phyloP scores from a whole-genome alignment of 805 yeast genomes.

The Starmerella asiatica region DNA sequence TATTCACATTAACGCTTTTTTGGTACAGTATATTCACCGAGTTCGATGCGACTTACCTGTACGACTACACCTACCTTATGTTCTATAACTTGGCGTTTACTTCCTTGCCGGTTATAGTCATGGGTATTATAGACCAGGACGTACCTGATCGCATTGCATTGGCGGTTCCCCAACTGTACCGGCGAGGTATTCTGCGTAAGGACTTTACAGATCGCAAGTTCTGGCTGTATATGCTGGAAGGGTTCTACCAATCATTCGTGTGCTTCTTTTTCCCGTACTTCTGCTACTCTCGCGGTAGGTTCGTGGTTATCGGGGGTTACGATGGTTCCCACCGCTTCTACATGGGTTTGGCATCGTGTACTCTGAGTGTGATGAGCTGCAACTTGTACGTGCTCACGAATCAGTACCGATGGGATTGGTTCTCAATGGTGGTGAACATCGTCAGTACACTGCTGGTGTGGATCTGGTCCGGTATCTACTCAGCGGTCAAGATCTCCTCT shows the following conservation, averaged over 20 bases:
- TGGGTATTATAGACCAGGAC: constrained; percentile 67
- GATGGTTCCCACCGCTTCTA: constrained; percentile 46
- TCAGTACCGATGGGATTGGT: constrained; percentile 70
- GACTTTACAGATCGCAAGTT: constrained; percentile 54
- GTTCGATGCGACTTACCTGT: constrained; percentile 65
- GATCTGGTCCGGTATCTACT: constrained; percentile 78
- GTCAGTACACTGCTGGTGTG: constrained; percentile 48
- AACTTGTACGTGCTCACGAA: constrained; percentile 52
- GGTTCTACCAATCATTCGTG: constrained; percentile 58
- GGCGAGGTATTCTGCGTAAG: constrained; percentile 48
- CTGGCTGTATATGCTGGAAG: constrained; percentile 53
- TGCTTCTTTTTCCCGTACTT: constrained; percentile 60
- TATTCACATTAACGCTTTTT: constrained; percentile 58
- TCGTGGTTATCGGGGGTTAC: constrained; percentile 16
- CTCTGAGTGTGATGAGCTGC: constrained; percentile 50
- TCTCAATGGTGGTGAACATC: constrained; percentile 39
- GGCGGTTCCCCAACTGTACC: constrained; percentile 56
- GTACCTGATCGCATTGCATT: constrained; percentile 51
- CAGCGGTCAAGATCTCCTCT: constrained; percentile 36
- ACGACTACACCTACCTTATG: constrained; percentile 65
- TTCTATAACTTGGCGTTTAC: constrained; percentile 71
- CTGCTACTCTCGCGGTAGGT: constrained; percentile 35
- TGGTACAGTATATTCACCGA: constrained; percentile 61
- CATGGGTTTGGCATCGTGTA: constrained; percentile 55
- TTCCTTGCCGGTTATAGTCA: constrained; percentile 59